Evolutionary conservation across 2,329 filamentous ascomycete species (phyloP), one percentile per base, ranked within the genome.

Genomic region (Xenoacremonium recifei): DNA sequence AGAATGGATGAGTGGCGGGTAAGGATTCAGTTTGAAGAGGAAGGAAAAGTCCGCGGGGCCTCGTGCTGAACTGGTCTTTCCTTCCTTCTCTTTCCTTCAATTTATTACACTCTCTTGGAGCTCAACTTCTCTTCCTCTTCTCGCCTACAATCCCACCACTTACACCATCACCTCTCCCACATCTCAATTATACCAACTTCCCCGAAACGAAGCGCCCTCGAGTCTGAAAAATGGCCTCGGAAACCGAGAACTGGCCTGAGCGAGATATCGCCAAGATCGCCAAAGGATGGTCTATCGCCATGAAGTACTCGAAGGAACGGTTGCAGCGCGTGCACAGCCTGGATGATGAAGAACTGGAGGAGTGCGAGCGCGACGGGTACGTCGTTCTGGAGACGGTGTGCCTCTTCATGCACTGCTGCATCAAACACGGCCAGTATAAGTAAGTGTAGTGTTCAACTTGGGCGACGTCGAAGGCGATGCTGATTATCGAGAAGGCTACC

Each of bases 371-470:
- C 7, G 59, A 65, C 20, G 66, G 66, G 4, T 53, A 49, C 9
- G 42, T 69, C 17, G 58, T 68, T 11, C 51, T 69, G 23, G 66
- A 69, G 52, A 69, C 65, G 6, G 54, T 65, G 12, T 69, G 66
- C 33, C 44, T 69, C n/a, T 69, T 69, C 38, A 55, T 69, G 18
- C 66, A 69, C 39, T 58, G 64, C 18, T 66, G 64, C 31, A 48
- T 69, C 37, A 69, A 63, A 51, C 55, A 49, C 6, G 64, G 61
- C 7, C 66, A 69, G 35, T 69, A 61, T 50, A 57, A 55, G 66
- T 69, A 49, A 27, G 59, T 11, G 6, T 6, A 32, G 10, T 11
- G 15, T 9, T 13, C 23, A 9, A 13, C 23, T 13, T 13, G 23
- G 23, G n/a, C n/a, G n/a, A 27, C 20, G 21, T 29, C 7, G 13